Evolutionary conservation across 768 basidiomycete species (phyloP), one percentile per base, ranked within the genome.

Genomic region (Tulasnella sp.): DNA sequence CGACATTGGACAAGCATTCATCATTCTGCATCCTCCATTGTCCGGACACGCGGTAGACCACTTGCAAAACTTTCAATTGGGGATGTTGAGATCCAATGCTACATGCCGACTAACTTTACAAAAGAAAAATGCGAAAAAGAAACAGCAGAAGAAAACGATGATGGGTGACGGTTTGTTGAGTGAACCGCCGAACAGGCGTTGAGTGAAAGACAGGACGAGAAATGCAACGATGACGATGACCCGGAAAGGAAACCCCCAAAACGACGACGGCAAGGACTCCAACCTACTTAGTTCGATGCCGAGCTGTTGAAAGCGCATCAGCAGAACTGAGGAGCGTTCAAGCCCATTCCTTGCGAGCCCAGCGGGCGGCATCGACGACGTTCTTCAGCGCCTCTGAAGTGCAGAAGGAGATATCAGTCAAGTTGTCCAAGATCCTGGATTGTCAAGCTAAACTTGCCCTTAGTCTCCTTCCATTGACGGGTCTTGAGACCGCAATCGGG

Each of bases 401-500:
- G 8, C 14, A 35, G 73, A 67, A 59, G 62, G 74, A 29, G 74
- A 40, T 72, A 74, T 73, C 29, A 72, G 72, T 64, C 69, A 75
- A 41, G 64, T 7, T 75, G 0, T 26, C 69, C 8, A 47, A 42
- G 69, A 22, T n/a, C n/a, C n/a, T 75, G n/a, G 44, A 32, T 19
- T 63, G 62, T 69, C 74, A 72, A n/a, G 29, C 42, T 6, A 26
- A 71, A 76, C 77, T 40, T 67, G 84, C 87, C 87, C 84, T 97
- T 92, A 59, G 95, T 98, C 86, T 98, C 95, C 82, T 91, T 91
- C 95, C 95, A 97, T 77, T 90, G 93, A 85, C 95, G 94, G 76
- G 96, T 98, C 87, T 98, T 98, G 77, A 98, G 85, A 83, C 96
- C 97, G 79, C 96, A 98, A 81, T 98, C 96, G 73, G 96, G 96